phyloP scores from a whole-genome alignment of 2,329 filamentous ascomycete genomes.

The Bipolaris bicolor region DNA sequence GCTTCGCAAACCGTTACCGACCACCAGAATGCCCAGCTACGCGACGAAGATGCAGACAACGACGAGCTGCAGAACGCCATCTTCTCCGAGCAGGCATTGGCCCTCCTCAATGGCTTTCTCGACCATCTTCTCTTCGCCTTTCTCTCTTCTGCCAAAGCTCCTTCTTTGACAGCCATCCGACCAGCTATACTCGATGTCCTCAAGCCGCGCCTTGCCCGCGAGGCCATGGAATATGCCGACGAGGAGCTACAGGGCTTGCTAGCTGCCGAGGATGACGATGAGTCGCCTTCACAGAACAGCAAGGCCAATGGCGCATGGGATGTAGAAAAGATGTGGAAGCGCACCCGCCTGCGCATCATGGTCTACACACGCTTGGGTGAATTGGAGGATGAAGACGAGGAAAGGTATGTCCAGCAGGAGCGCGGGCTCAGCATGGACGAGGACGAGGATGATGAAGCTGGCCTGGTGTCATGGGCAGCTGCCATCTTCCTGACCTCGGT shows the following conservation, averaged over 20 bases:
- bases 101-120: conserved; percentile 86
- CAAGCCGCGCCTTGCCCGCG: conserved; percentile 85
- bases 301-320: conserved; percentile 71
- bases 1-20: conserved; percentile 92
- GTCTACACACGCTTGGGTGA: conserved; percentile 96
- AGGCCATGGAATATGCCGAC: conserved; percentile 81
- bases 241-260: conserved; percentile 89
- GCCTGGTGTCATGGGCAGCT: conserved; percentile 80
- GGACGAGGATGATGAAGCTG: conserved; percentile 46
- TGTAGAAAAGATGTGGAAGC: conserved; percentile 91
- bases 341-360: conserved; percentile 92
- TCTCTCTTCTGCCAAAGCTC: conserved; percentile 79
- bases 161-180: conserved; percentile 74
- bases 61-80: conserved; percentile 69
- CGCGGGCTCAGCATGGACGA: conserved; percentile 63
- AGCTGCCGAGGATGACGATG: conserved; percentile 70
- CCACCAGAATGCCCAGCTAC: conserved; percentile 77
- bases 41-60: conserved; percentile 69
- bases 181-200: conserved; percentile 85
- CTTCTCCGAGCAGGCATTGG: conserved; percentile 75
- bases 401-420: conserved; percentile 82
- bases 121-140: conserved; percentile 93
- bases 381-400: conserved; percentile 97
- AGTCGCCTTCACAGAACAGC: conserved; percentile 35
- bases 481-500: conserved; percentile 97